Evolutionary conservation across 768 basidiomycete genomes (phyloP).

Genomic region (Phanerochaete carnosa): DNA sequence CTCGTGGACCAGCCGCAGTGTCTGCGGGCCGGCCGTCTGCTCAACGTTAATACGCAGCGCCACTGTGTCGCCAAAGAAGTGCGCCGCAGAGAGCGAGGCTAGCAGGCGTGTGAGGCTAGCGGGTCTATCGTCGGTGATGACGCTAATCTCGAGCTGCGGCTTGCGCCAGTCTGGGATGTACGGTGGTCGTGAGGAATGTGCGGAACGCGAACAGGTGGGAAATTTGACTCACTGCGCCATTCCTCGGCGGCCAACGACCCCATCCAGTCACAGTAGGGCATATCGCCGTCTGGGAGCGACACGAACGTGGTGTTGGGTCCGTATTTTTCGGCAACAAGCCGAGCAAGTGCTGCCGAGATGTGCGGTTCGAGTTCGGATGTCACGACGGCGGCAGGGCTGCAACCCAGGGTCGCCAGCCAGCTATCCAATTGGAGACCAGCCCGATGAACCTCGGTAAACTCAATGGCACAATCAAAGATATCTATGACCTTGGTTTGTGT

Average conservation of each 20-base stretch:
- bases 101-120: conserved; percentile 67
- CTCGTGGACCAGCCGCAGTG: conserved; percentile 46
- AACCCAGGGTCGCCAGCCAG: conserved; percentile 18
- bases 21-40: conserved; percentile 64
- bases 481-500: not conserved
- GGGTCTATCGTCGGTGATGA: conserved; percentile 79
- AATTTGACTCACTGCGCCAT: conserved; percentile 47
- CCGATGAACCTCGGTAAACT: conserved; percentile 4
- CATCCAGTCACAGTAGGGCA: conserved; percentile 60
- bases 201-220: not conserved
- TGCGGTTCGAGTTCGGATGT: conserved; percentile 5
- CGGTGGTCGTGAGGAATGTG: not conserved
- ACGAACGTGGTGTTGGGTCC: conserved; percentile 31
- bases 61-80: conserved; percentile 70
- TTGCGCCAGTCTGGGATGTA: conserved; percentile 62
- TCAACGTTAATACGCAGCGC: conserved; percentile 71
- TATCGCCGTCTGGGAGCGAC: conserved; percentile 44
- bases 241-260: conserved; percentile 52
- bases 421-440: conserved; percentile 1
- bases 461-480: not conserved
- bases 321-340: not conserved
- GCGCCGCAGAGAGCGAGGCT: conserved; percentile 50
- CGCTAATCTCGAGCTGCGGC: conserved; percentile 63
- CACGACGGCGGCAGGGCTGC: conserved; percentile 16
- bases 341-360: conserved; percentile 1